Conservation (phyloP, 192 early-diverging fungal genomes). For the Phycomyces nitens region DNA sequence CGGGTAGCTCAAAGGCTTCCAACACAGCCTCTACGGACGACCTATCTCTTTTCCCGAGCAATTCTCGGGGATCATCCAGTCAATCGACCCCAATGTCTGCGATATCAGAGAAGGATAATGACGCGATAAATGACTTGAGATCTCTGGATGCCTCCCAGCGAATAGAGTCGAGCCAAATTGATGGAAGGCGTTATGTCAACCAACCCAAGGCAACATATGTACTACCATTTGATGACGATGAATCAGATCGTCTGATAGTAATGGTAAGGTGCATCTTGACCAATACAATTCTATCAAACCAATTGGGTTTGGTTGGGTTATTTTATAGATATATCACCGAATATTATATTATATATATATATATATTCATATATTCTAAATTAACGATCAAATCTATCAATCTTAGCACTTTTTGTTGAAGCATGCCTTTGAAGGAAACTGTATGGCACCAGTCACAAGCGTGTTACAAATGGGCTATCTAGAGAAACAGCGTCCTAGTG, state of each 20-base stretch:
- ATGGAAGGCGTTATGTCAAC: not conserved
- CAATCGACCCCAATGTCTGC: not conserved
- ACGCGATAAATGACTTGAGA: not conserved
- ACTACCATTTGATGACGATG: slow-evolving; percentile 19
- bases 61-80: not conserved
- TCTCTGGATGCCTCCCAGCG: not conserved
- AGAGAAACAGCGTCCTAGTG: not conserved
- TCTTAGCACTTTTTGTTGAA: slow-evolving; percentile 26
- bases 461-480: not conserved
- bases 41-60: not conserved
- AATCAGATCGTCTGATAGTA: slow-evolving; percentile 11
- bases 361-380: too few relatives aligned
- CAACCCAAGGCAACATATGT: not conserved
- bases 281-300: too few relatives aligned
- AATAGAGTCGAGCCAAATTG: not conserved
- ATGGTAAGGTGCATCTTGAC: slow-evolving; percentile 1
- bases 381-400: not conserved
- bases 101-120: not conserved
- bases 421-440: slow-evolving; percentile 17
- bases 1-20: not conserved
- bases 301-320: too few relatives aligned
- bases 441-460: slow-evolving; percentile 14
- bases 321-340: not conserved
- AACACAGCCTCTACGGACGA: not conserved
- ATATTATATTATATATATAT: too few relatives aligned